Conservation (phyloP, 2,329 filamentous ascomycete genomes). For the Fusarium musae region DNA sequence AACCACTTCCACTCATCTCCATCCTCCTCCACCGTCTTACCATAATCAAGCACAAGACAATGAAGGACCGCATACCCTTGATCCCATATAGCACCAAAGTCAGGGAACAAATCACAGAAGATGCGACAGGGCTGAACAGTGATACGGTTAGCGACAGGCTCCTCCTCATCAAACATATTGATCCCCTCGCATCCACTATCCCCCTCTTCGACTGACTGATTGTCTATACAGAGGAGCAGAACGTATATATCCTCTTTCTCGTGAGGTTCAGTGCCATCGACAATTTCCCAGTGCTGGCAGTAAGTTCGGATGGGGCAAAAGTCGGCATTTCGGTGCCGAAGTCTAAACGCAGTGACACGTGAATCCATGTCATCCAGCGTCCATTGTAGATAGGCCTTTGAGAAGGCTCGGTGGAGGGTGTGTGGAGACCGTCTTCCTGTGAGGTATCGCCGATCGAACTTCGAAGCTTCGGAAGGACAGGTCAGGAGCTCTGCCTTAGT, state of each 20-base stretch:
- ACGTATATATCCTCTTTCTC: neutral
- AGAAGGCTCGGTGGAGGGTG: neutral
- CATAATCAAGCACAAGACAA: neutral
- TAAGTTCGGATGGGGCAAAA: fast-evolving
- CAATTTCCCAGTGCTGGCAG: neutral
- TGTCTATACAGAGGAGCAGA: fast-evolving
- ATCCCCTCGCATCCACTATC: neutral
- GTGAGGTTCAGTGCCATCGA: neutral
- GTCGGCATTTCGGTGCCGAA: neutral
- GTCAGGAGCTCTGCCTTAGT: neutral
- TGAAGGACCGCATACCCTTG: neutral
- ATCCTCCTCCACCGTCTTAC: neutral
- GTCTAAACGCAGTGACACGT: neutral
- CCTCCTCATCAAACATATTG: neutral
- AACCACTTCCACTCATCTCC: neutral
- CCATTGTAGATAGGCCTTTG: neutral
- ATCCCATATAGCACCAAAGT: neutral
- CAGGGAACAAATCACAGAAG: neutral
- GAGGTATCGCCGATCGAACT: neutral
- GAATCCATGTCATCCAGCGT: neutral
- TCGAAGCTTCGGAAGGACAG: no score
- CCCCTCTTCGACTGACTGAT: fast-evolving
- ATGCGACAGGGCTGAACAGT: neutral
- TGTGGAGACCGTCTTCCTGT: neutral
- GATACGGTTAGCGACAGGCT: neutral